Conservation (phyloP, 495 filamentous ascomycete species). For the Pyrenula aspistea region DNA sequence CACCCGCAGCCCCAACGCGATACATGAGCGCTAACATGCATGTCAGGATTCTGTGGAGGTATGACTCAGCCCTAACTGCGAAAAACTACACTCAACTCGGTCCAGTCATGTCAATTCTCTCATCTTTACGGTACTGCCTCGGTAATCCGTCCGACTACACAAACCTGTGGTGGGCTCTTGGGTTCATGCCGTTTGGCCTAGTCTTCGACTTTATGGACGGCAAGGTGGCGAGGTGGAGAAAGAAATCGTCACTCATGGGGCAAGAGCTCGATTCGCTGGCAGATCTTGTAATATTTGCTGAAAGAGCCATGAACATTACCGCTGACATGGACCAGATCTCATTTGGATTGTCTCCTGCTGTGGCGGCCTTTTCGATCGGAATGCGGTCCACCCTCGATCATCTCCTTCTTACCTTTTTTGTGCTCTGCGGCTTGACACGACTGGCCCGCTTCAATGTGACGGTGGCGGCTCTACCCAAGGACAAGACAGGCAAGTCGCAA, state of each 20-base stretch:
- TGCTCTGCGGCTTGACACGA: constrained; percentile 88
- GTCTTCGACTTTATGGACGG: constrained; percentile 99
- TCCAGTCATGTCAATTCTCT: constrained; percentile 82
- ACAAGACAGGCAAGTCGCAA: constrained; percentile 74
- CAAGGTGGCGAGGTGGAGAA: constrained; percentile 87
- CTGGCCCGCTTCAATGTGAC: constrained; percentile 97
- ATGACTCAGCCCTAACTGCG: constrained; percentile 12
- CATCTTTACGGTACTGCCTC: constrained; percentile 88
- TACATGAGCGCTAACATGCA: background rate
- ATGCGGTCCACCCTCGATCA: constrained; percentile 80
- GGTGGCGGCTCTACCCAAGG: constrained; percentile 75
- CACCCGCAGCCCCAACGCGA: background rate
- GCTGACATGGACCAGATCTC: constrained; percentile 55
- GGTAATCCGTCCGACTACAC: constrained; percentile 51
- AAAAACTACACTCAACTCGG: background rate
- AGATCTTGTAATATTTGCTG: constrained; percentile 41
- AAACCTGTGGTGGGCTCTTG: constrained; percentile 70
- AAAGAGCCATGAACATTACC: background rate
- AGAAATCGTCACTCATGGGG: constrained; percentile 93
- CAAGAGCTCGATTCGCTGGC: constrained; percentile 97
- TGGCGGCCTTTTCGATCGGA: constrained; percentile 78
- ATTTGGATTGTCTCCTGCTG: constrained; percentile 84
- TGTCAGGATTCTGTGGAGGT: constrained; percentile 41
- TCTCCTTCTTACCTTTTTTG: constrained; percentile 74
- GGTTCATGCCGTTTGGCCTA: constrained; percentile 81